phyloP scores from a whole-genome alignment of 2,329 filamentous ascomycete genomes.

The Podosphaera fusca region DNA sequence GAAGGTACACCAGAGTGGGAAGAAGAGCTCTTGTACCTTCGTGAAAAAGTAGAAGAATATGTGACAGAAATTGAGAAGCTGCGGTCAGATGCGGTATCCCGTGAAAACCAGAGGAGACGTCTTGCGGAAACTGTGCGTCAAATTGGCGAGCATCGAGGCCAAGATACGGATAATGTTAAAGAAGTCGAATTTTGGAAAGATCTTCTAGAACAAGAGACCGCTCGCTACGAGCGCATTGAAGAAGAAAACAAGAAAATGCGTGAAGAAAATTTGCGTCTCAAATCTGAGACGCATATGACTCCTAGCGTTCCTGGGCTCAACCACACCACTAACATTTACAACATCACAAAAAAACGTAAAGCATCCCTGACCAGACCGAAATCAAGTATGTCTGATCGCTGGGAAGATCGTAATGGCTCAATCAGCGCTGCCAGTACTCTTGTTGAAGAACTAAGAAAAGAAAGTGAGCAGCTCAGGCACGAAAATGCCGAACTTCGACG shows the following conservation, averaged over 20 bases:
- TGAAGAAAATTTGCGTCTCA: conserved; percentile 60
- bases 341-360: conserved; percentile 33
- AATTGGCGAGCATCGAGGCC: conserved; percentile 28
- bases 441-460: conserved; percentile 49
- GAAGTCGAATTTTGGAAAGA: conserved; percentile 84
- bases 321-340: conserved; percentile 43
- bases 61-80: conserved; percentile 66
- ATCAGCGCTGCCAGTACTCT: conserved; percentile 40
- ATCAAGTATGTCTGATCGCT: conserved; percentile 21
- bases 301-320: conserved; percentile 20
- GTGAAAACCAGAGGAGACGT: conserved; percentile 68
- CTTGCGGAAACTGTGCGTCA: conserved; percentile 60
- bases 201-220: conserved; percentile 75
- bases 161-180: conserved; percentile 28
- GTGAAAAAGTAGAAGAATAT: conserved; percentile 69
- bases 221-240: conserved; percentile 69
- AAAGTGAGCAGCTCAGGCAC: conserved; percentile 56
- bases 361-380: conserved; percentile 23
- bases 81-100: conserved; percentile 50
- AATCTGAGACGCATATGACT: conserved; percentile 27
- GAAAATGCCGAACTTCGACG: conserved; percentile 83
- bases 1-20: conserved; percentile 44
- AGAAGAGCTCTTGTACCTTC: conserved; percentile 64
- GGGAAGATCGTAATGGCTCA: conserved; percentile 27
- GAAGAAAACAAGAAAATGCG: conserved; percentile 67